Conservation (phyloP, 106 monocot species). For the Iris macrosiphon region DNA sequence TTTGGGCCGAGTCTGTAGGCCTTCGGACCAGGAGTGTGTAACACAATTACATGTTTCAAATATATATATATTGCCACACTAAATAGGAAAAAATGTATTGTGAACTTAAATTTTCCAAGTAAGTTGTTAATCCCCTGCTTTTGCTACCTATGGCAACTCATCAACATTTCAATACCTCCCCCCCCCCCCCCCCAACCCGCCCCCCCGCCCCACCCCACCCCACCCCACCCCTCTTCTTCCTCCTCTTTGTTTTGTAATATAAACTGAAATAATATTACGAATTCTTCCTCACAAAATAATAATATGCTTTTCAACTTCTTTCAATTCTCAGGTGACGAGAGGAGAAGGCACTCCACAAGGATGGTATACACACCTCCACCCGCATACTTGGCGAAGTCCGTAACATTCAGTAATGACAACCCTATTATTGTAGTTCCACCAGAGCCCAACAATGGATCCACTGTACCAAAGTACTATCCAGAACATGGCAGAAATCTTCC, state of each 20-base stretch:
- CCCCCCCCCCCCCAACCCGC: neutral
- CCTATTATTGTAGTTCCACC: conserved; percentile 31
- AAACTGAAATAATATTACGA: neutral
- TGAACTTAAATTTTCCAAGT: too few species aligned
- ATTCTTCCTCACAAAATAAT: neutral
- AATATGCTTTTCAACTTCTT: neutral
- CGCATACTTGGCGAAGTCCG: conserved; percentile 24
- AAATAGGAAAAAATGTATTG: too few species aligned
- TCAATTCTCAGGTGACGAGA: neutral
- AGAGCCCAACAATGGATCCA: neutral
- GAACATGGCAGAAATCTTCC: neutral
- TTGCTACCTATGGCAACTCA: too few species aligned
- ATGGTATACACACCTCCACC: conserved; percentile 15
- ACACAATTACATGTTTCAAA: too few species aligned
- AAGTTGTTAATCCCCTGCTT: too few species aligned
- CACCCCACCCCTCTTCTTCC: neutral
- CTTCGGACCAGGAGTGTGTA: too few species aligned
- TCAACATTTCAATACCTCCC: neutral
- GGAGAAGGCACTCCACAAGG: neutral
- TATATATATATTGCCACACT: neutral
- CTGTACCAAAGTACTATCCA: neutral
- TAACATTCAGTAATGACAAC: conserved; percentile 36
- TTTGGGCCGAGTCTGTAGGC: too few species aligned
- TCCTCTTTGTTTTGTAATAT: neutral
- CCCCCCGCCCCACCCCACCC: too few species aligned